Conservation (phyloP, 805 yeast species). For the Saccharomycopsis lassenensis region DNA sequence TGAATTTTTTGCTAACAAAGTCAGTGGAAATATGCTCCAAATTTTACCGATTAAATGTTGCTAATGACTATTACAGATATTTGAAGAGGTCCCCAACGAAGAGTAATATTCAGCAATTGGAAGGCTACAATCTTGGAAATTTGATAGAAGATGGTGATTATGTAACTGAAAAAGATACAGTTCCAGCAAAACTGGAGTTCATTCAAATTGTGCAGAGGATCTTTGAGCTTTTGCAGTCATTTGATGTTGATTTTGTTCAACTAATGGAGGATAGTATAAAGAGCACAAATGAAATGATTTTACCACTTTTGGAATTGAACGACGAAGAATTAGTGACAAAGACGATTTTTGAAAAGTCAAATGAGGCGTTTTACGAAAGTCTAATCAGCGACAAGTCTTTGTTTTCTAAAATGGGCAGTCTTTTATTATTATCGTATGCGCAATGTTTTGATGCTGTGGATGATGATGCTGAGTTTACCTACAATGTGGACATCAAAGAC, state of each 20-base stretch:
- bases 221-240: slow-evolving; percentile 45
- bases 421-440: slow-evolving; percentile 1
- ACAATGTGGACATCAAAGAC: slow-evolving; percentile 13
- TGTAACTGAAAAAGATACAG: too few relatives aligned
- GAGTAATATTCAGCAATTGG: too few relatives aligned
- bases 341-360: slow-evolving; percentile 28
- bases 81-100: slow-evolving; percentile 17
- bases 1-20: slow-evolving; percentile 53
- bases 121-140: too few relatives aligned
- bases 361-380: slow-evolving; percentile 22
- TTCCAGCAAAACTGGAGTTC: slow-evolving; percentile 22
- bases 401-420: slow-evolving; percentile 11
- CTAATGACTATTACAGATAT: slow-evolving; percentile 23
- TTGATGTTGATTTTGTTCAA: slow-evolving; percentile 49
- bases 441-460: slow-evolving; percentile 1
- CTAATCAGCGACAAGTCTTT: not conserved
- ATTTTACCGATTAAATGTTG: slow-evolving; percentile 22
- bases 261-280: slow-evolving; percentile 27
- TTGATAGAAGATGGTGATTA: too few relatives aligned
- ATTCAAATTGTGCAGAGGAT: slow-evolving; percentile 29
- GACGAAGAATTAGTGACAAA: slow-evolving; percentile 26
- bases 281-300: slow-evolving; percentile 32
- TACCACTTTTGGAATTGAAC: too few relatives aligned
- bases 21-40: slow-evolving; percentile 32
- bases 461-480: not conserved